Conservation (phyloP, 331 rosid species). For the Quercus lobata region DNA sequence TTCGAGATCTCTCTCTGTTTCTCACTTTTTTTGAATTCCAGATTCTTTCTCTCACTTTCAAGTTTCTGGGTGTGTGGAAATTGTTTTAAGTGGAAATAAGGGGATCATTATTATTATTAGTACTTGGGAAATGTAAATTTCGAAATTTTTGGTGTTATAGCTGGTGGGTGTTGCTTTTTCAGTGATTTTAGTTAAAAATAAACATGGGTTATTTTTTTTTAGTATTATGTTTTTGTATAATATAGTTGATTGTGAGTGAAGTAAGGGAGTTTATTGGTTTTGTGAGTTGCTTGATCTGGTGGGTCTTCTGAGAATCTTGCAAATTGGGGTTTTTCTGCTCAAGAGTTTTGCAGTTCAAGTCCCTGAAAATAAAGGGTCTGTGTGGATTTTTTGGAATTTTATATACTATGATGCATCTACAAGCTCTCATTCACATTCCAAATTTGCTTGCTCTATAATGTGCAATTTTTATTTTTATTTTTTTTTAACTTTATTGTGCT, state of each 20-base stretch:
- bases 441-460: background rate
- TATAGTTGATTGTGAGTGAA: conserved; percentile 19
- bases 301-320: conserved; percentile 16
- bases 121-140: background rate
- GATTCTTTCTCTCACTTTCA: background rate
- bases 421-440: conserved; percentile 13
- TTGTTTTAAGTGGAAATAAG: background rate
- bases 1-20: background rate
- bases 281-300: conserved; percentile 22
- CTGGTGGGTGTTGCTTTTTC: background rate
- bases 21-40: background rate
- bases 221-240: background rate
- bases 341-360: conserved; percentile 15
- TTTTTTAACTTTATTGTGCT: background rate
- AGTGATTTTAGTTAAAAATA: background rate
- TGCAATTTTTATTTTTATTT: background rate
- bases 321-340: conserved; percentile 6
- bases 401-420: background rate
- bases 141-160: background rate
- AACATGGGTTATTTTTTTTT: background rate
- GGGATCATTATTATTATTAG: background rate
- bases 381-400: conserved; percentile 6
- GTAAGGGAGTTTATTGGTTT: conserved; percentile 16
- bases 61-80: too few relatives aligned
- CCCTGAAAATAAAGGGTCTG: background rate